Conservation (phyloP, 2,329 filamentous ascomycete genomes). For the Lithohypha guttulata region DNA sequence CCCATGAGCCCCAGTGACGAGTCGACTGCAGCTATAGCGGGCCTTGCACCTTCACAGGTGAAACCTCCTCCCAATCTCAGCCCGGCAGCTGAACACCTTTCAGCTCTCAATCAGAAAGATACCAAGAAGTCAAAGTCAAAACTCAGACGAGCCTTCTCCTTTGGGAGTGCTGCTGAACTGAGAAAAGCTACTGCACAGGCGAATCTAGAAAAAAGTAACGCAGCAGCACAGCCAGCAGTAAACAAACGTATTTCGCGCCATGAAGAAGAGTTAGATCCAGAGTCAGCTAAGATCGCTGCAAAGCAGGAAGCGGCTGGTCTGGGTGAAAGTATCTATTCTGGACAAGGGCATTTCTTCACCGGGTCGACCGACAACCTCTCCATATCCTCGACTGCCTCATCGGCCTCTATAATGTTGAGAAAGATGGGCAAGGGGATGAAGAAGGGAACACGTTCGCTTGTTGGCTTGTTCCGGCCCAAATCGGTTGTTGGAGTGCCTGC, state of each 20-base stretch:
- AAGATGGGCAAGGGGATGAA: constrained; percentile 99
- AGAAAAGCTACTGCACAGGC: constrained; percentile 61
- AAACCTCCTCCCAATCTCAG: constrained; percentile 34
- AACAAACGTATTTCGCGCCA: constrained; percentile 56
- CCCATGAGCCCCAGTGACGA: constrained; percentile 54
- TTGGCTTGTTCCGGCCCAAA: constrained; percentile 89
- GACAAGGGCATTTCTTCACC: constrained; percentile 70
- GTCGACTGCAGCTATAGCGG: constrained; percentile 17
- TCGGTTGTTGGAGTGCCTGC: constrained; percentile 70
- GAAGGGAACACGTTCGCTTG: constrained; percentile 79
- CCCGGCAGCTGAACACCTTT: constrained; percentile 71
- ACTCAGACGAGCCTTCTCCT: constrained; percentile 84
- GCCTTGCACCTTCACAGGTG: constrained; percentile 22
- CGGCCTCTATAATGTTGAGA: constrained; percentile 50
- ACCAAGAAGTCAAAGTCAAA: constrained; percentile 75
- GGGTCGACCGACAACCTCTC: constrained; percentile 85
- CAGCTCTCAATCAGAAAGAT: constrained; percentile 77
- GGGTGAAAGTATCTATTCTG: constrained; percentile 86
- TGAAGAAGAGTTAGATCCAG: constrained; percentile 64
- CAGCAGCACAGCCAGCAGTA: constrained; percentile 26
- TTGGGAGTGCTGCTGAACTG: constrained; percentile 88
- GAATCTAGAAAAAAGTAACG: constrained; percentile 34
- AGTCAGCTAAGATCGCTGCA: constrained; percentile 82
- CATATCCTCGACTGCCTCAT: constrained; percentile 39
- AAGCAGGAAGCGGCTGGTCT: constrained; percentile 87